Conservation (phyloP, 371 early-diverging fungal species). For the Apophysomyces trapeziformis region DNA sequence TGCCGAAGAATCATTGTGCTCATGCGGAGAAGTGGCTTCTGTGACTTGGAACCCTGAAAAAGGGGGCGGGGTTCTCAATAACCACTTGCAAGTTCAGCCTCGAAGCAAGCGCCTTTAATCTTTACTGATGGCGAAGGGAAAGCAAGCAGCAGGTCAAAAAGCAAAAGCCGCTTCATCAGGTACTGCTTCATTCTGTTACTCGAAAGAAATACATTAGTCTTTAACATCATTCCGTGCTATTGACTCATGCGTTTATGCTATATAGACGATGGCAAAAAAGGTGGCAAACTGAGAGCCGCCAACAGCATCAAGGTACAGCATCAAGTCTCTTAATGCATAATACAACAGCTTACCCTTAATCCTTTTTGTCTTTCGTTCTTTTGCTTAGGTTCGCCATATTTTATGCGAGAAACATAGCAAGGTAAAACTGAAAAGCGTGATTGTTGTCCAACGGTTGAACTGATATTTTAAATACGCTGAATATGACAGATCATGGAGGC, state of each 20-base stretch:
- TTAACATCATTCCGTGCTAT: not conserved
- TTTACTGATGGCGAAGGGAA: conserved; percentile 49
- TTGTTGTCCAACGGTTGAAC: conserved; percentile 3
- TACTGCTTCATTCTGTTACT: not conserved
- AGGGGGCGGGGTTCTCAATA: too few relatives aligned
- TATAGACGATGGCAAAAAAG: conserved; percentile 46
- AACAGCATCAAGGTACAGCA: conserved; percentile 66
- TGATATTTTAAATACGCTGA: not conserved
- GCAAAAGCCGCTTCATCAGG: conserved; percentile 31
- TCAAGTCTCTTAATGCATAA: not conserved
- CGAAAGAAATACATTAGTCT: too few relatives aligned
- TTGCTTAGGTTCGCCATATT: conserved; percentile 77
- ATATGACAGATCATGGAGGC: conserved; percentile 30
- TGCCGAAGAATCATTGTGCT: too few relatives aligned
- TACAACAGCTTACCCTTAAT: conserved; percentile 1
- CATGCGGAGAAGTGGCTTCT: too few relatives aligned
- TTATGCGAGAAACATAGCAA: conserved; percentile 84
- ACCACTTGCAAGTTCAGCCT: too few relatives aligned
- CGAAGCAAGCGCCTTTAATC: not conserved
- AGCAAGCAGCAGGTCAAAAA: conserved; percentile 49
- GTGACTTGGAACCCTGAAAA: too few relatives aligned
- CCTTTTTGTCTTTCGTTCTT: not conserved
- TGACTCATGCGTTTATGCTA: not conserved
- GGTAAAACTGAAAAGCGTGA: conserved; percentile 30
- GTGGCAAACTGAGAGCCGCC: conserved; percentile 76